Percentiles rank a stretch among this genome's conserved stretches.
These are phyloP conservation scores for Saccharata proteae DNA, from an alignment of 2,329 filamentous ascomycete genomes.

Conservation along the genomic window DNA sequence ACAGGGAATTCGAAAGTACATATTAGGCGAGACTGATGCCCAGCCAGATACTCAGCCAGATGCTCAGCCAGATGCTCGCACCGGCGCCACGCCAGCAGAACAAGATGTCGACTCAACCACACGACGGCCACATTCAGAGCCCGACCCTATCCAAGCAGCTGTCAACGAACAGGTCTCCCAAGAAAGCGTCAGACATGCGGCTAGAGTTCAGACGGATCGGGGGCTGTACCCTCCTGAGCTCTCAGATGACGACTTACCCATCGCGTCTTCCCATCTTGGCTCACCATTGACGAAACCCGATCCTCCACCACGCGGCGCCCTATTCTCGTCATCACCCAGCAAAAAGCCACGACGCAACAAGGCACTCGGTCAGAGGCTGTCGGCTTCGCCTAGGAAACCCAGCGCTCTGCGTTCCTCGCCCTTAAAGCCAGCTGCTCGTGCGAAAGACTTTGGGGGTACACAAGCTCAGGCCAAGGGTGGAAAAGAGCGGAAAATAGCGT, in stretches of 20 bases:
- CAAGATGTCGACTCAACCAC: no score
- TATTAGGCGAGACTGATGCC: no score
- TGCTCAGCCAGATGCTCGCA: no score
- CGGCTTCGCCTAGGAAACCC: neutral
- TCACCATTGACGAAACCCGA: constrained; percentile 3
- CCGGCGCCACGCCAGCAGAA: no score
- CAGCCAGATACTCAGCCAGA: no score
- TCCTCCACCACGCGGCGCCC: constrained; percentile 1
- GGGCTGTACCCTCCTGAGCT: neutral
- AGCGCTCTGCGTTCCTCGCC: constrained; percentile 3
- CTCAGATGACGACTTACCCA: neutral
- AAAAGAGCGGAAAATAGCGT: constrained; percentile 8
- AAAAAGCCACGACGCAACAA: constrained; percentile 3
- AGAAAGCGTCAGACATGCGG: no score
- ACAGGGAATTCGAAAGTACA: no score
- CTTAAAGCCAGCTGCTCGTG: no score
- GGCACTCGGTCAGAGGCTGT: constrained; percentile 4
- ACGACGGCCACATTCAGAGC: no score
- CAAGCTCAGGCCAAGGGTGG: constrained; percentile 15
- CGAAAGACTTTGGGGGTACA: neutral
- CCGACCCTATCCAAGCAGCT: no score
- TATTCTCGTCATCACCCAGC: constrained; percentile 7
- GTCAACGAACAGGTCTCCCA: no score
- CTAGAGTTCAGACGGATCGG: no score
- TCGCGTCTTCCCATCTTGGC: neutral